phyloP scores from a whole-genome alignment of 2,329 filamentous ascomycete species.

The Ophiostoma perfectum region DNA sequence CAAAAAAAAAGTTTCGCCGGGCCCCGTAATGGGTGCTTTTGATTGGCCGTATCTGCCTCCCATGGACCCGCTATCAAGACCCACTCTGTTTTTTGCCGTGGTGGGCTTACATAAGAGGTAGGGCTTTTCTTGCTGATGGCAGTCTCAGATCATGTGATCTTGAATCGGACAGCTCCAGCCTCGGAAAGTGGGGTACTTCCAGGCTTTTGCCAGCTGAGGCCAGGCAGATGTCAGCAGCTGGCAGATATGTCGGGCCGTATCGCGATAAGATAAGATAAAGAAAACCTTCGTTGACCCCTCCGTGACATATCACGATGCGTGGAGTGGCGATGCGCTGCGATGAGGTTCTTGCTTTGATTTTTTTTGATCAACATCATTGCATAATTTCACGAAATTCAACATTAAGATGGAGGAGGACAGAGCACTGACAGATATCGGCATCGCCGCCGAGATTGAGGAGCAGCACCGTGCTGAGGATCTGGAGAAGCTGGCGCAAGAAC shows the following conservation, averaged over 20 bases:
- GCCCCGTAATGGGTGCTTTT: neutral
- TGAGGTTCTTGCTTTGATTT: neutral
- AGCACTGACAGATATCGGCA: slow-evolving; percentile 62
- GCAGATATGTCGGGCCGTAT: slow-evolving; percentile 15
- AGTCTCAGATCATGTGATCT: neutral
- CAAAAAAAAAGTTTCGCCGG: slow-evolving; percentile 13
- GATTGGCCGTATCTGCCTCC: neutral
- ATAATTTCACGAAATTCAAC: neutral
- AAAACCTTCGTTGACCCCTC: slow-evolving; percentile 14
- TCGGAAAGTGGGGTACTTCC: too few relatives aligned
- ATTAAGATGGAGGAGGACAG: slow-evolving; percentile 68
- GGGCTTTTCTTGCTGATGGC: neutral
- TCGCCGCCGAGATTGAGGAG: slow-evolving; percentile 58
- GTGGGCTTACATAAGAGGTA: slow-evolving; percentile 13
- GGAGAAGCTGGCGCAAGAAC: slow-evolving; percentile 32
- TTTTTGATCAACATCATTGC: neutral
- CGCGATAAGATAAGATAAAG: slow-evolving; percentile 15
- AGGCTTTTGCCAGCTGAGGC: too few relatives aligned
- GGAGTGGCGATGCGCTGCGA: neutral
- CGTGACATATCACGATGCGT: slow-evolving; percentile 3
- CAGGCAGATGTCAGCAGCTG: slow-evolving; percentile 2
- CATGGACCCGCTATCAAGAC: neutral
- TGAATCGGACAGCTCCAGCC: neutral
- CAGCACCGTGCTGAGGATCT: slow-evolving; percentile 34
- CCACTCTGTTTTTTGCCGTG: slow-evolving; percentile 1